phyloP scores from a whole-genome alignment of 208 protist genomes.

The Herpetomonas tarakana region DNA sequence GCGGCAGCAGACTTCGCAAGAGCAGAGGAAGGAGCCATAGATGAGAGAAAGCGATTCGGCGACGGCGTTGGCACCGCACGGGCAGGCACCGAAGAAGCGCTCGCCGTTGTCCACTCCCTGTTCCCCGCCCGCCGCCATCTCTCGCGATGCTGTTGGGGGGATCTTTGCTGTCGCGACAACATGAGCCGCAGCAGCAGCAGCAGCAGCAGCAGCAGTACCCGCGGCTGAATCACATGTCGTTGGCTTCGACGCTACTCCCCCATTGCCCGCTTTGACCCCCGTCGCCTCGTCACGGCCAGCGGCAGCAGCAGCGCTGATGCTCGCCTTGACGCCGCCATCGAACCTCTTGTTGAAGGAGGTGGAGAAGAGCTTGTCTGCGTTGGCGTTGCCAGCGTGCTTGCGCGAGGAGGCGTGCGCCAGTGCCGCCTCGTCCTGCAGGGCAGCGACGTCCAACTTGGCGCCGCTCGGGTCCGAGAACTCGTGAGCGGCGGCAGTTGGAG shows the following conservation, averaged over 20 bases:
- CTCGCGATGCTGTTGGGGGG: too few species aligned
- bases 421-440: slow-evolving; percentile 15
- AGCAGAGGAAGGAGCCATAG: slow-evolving; percentile 76
- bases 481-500: slow-evolving; percentile 1
- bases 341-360: not conserved
- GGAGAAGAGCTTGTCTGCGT: not conserved
- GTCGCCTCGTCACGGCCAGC: too few species aligned
- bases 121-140: too few species aligned
- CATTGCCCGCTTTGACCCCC: too few species aligned
- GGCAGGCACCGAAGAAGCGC: slow-evolving; percentile 43
- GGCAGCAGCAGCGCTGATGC: too few species aligned
- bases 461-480: slow-evolving; percentile 46
- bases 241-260: not conserved
- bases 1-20: slow-evolving; percentile 43
- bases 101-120: slow-evolving; percentile 14
- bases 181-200: not conserved
- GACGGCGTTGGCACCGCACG: slow-evolving; percentile 41
- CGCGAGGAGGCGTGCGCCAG: too few species aligned
- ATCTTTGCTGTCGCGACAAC: too few species aligned
- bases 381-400: too few species aligned
- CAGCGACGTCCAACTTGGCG: slow-evolving; percentile 41
- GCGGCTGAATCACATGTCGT: not conserved
- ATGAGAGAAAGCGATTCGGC: slow-evolving; percentile 50
- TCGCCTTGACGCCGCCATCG: not conserved
- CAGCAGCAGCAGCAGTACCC: too few species aligned